Percentiles rank a stretch among this genome's conserved stretches.
Conservation (phyloP, 441 rosid genomes). For the Brassica hybrid region DNA sequence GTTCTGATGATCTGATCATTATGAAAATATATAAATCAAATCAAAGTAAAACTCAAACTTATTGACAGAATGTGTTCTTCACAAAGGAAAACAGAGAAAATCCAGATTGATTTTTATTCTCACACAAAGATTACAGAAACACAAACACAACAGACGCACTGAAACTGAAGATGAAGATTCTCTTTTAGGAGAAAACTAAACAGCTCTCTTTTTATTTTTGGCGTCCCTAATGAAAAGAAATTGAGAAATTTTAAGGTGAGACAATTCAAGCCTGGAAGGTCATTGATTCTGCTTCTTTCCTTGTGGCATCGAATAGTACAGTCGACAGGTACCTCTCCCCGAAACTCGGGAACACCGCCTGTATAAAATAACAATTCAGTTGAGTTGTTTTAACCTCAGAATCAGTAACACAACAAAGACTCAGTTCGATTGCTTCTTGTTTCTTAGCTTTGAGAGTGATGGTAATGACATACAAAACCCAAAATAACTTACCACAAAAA, state of each 20-base stretch:
- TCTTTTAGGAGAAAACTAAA: slow-evolving; percentile 14
- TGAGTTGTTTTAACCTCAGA: slow-evolving; percentile 2
- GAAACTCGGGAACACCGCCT: slow-evolving; percentile 76
- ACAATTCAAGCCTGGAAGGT: slow-evolving; percentile 52
- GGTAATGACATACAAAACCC: slow-evolving; percentile 9
- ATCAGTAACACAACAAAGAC: not conserved
- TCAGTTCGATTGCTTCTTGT: not conserved
- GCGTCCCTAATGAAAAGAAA: slow-evolving; percentile 26
- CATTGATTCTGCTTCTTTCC: slow-evolving; percentile 68
- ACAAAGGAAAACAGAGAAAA: slow-evolving; percentile 1
- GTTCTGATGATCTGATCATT: not conserved
- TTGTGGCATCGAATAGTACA: slow-evolving; percentile 63
- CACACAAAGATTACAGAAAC: not conserved
- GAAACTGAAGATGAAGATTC: slow-evolving; percentile 19
- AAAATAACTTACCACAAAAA: slow-evolving; percentile 61
- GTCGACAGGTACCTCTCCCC: slow-evolving; percentile 81
- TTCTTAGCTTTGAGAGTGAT: not conserved
- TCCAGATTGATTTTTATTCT: not conserved
- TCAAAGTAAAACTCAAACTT: not conserved
- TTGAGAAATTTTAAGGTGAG: slow-evolving; percentile 5
- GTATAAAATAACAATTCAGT: not conserved
- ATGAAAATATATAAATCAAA: not conserved
- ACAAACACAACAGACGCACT: not conserved
- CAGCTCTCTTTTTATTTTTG: slow-evolving; percentile 19
- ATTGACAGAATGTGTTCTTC: not conserved